phyloP scores from a whole-genome alignment of 2,329 filamentous ascomycete species.

The Ascomycota sp. region DNA sequence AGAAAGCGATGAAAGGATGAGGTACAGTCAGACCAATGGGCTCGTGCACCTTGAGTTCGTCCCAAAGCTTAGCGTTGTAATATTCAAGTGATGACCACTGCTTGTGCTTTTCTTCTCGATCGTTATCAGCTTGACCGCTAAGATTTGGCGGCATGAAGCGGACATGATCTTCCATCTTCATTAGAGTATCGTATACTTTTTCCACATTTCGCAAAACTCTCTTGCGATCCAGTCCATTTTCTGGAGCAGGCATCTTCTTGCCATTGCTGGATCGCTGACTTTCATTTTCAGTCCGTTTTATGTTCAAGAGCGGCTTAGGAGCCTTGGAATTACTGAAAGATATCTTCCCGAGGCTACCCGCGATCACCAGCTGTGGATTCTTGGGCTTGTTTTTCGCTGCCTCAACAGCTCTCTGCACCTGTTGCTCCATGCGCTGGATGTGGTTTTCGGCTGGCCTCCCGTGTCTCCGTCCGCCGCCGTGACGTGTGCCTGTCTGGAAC shows the following conservation, averaged over 20 bases:
- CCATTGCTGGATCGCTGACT: constrained; percentile 28
- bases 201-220: constrained; percentile 73
- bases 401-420: constrained; percentile 91
- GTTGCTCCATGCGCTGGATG: constrained; percentile 97
- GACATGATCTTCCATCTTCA: constrained; percentile 88
- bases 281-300: constrained; percentile 67
- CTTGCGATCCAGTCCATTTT: constrained; percentile 53
- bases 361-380: constrained; percentile 90
- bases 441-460: constrained; percentile 82
- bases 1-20: constrained; percentile 89
- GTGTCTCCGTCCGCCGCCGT: constrained; percentile 54
- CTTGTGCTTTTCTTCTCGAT: constrained; percentile 51
- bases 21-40: constrained; percentile 58
- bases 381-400: constrained; percentile 95
- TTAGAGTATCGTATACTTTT: constrained; percentile 66
- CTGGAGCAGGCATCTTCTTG: constrained; percentile 16
- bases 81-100: constrained; percentile 48
- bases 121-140: constrained; percentile 36
- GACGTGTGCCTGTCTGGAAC: constrained; percentile 77
- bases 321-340: constrained; percentile 98
- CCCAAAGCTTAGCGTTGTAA: constrained; percentile 71
- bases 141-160: constrained; percentile 49
- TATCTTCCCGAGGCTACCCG: constrained; percentile 91
- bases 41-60: constrained; percentile 76
- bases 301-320: constrained; percentile 81